These are phyloP conservation scores for Fusarium siculi DNA, from an alignment of 2,329 filamentous ascomycete species.

Conservation along the genomic window DNA sequence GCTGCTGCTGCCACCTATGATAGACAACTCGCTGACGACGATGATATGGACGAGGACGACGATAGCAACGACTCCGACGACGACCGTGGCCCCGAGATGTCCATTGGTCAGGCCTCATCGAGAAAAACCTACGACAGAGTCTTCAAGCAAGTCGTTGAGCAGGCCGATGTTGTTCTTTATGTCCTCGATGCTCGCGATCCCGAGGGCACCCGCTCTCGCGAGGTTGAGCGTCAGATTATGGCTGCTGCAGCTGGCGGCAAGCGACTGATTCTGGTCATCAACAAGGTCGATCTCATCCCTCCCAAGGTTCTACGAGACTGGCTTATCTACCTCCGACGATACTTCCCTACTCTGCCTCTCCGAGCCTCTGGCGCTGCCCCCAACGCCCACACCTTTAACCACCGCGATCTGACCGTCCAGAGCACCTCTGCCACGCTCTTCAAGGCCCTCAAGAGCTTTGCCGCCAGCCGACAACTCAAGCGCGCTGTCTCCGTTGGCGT, in stretches of 20 bases:
- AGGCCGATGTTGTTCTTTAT: conserved; percentile 91
- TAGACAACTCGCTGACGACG: conserved; percentile 68
- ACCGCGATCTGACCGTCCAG: conserved; percentile 87
- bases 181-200: conserved; percentile 93
- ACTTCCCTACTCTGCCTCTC: conserved; percentile 90
- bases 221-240: conserved; percentile 92
- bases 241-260: conserved; percentile 86
- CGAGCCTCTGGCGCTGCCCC: conserved; percentile 84
- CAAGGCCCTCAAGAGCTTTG: conserved; percentile 89
- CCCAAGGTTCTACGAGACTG: conserved; percentile 83
- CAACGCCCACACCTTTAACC: conserved; percentile 91
- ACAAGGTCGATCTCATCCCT: conserved; percentile 95
- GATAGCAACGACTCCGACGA: conserved; percentile 59
- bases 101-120: conserved; percentile 69
- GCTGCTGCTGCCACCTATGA: conserved; percentile 82
- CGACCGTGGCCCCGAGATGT: conserved; percentile 65
- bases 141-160: conserved; percentile 91
- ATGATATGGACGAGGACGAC: conserved; percentile 63
- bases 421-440: conserved; percentile 87
- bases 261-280: conserved; percentile 88
- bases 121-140: conserved; percentile 93
- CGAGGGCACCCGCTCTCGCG: conserved; percentile 87
- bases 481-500: conserved; percentile 91
- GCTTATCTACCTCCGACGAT: conserved; percentile 85
- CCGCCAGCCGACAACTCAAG: conserved; percentile 84